Percentiles rank a stretch among this genome's conserved stretches.
Evolutionary conservation across 345 rosid species (phyloP).

Genomic region (Salix arbutifolia): DNA sequence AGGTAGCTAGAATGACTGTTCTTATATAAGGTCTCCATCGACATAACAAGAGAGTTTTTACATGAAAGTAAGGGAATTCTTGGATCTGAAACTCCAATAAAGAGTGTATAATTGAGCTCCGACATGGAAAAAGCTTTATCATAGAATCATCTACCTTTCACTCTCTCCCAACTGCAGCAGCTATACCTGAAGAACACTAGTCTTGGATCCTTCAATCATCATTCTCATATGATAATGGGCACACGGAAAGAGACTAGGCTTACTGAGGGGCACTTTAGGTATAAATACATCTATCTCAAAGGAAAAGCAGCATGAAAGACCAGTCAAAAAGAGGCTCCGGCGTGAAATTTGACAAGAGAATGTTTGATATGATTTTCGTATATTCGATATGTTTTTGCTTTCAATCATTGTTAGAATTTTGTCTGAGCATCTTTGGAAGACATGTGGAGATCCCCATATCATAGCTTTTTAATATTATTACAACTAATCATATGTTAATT

Average conservation of each 20-base stretch:
- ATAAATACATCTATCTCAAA: neutral
- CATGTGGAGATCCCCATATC: neutral
- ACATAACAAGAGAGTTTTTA: constrained; percentile 25
- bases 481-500: too few species aligned
- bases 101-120: constrained; percentile 39
- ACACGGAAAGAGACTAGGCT: neutral
- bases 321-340: constrained; percentile 43
- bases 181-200: constrained; percentile 5
- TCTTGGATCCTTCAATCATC: constrained; percentile 44
- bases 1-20: neutral
- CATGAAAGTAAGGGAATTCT: constrained; percentile 67
- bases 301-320: constrained; percentile 22
- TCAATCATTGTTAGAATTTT: constrained; percentile 26
- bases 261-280: neutral
- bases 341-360: constrained; percentile 26
- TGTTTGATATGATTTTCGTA: constrained; percentile 16
- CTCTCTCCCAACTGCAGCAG: constrained; percentile 13
- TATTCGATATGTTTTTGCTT: constrained; percentile 25
- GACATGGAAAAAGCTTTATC: constrained; percentile 5
- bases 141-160: constrained; percentile 2
- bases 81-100: constrained; percentile 52
- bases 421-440: constrained; percentile 12
- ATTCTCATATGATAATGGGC: neutral
- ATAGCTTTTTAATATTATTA: neutral
- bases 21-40: neutral